Conservation (phyloP, 2,329 filamentous ascomycete species). For the Nectriaceae sp. region DNA sequence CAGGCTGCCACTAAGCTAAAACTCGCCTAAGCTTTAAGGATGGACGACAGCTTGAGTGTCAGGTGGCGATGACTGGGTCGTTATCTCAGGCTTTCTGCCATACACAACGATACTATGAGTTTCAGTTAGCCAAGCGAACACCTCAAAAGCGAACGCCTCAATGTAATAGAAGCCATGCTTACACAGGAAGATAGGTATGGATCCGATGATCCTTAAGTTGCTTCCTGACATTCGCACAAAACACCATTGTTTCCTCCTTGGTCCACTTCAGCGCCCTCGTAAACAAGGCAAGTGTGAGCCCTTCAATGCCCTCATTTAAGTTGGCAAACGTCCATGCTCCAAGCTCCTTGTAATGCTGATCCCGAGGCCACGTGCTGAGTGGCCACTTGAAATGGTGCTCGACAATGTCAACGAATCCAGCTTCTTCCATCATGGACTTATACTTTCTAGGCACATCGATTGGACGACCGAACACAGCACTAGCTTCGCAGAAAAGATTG, state of each 20-base stretch:
- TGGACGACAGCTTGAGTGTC: too few relatives aligned
- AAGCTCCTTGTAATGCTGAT: conserved; percentile 12
- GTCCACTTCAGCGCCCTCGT: conserved; percentile 7
- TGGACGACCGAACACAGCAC: background rate
- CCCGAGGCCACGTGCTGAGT: conserved; percentile 10
- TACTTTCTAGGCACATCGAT: background rate
- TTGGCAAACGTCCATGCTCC: conserved; percentile 6
- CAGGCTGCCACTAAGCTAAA: too few relatives aligned
- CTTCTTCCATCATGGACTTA: background rate
- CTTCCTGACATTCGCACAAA: conserved; percentile 2
- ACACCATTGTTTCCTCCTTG: conserved; percentile 4
- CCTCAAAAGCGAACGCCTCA: too few relatives aligned
- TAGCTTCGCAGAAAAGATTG: background rate
- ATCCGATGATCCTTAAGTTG: conserved; percentile 4
- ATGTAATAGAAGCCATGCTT: background rate
- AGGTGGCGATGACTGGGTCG: too few relatives aligned
- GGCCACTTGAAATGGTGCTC: conserved; percentile 10
- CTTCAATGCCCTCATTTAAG: conserved; percentile 6
- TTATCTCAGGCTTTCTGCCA: conserved; percentile 3
- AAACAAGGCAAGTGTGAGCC: conserved; percentile 4
- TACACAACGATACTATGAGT: conserved; percentile 5
- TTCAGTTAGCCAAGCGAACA: background rate
- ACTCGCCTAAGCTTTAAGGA: too few relatives aligned
- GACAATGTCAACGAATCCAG: conserved; percentile 3
- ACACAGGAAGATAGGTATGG: conserved; percentile 8